Percentiles rank a stretch among this genome's conserved stretches.
Evolutionary conservation across 2,329 filamentous ascomycete genomes (phyloP).

Genomic region (Fusarium sp.): DNA sequence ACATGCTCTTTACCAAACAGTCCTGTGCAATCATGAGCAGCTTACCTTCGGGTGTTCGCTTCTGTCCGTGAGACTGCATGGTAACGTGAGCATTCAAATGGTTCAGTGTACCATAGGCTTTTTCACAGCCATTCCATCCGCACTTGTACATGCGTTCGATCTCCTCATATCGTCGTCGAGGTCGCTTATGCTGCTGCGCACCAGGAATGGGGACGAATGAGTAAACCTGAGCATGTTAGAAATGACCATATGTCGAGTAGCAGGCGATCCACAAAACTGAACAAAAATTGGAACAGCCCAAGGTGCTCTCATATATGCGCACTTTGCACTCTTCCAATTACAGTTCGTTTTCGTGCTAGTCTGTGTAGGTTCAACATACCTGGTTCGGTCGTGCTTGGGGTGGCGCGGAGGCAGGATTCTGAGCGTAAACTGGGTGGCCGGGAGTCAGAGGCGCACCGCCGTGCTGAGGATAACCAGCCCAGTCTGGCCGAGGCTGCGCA

Average conservation of each 20-base stretch:
- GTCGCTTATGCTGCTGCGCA: constrained; percentile 96
- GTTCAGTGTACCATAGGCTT: constrained; percentile 97
- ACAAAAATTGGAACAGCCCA: background rate
- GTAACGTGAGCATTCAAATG: constrained; percentile 98
- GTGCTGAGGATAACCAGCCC: constrained; percentile 74
- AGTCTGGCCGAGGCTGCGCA: constrained; percentile 78
- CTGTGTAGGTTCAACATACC: constrained; percentile 60
- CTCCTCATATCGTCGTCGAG: constrained; percentile 93
- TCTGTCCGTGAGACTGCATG: constrained; percentile 96
- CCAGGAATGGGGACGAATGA: constrained; percentile 98
- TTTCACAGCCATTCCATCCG: constrained; percentile 98
- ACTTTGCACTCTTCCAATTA: background rate
- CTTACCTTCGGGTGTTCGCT: constrained; percentile 97
- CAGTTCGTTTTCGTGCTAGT: constrained; percentile 23
- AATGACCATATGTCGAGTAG: background rate
- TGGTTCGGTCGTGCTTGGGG: constrained; percentile 66
- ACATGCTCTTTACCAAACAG: background rate
- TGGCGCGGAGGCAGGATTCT: constrained; percentile 67
- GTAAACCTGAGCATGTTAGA: constrained; percentile 76
- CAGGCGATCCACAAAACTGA: background rate
- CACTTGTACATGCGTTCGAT: constrained; percentile 99
- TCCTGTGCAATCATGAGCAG: background rate
- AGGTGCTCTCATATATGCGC: constrained; percentile 3
- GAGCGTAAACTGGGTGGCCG: constrained; percentile 66
- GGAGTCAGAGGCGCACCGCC: constrained; percentile 61